These are phyloP conservation scores for Starmerella floris DNA, from an alignment of 805 yeast species.

Conservation along the genomic window DNA sequence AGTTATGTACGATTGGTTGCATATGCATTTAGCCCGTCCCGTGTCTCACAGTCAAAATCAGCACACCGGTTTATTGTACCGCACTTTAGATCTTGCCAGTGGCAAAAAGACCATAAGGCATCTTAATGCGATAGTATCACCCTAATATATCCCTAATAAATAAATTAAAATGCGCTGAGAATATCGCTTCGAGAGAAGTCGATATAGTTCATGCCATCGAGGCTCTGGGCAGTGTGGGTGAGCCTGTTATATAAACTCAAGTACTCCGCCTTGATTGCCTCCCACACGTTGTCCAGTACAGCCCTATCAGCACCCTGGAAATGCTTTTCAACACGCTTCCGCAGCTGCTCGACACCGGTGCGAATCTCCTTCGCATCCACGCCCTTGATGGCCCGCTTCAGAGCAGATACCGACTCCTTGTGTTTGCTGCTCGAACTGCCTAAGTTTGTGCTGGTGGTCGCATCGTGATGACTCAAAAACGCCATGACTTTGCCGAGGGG, in stretches of 20 bases:
- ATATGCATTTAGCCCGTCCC: no score
- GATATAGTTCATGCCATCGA: slow-evolving; percentile 31
- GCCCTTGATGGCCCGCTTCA: slow-evolving; percentile 43
- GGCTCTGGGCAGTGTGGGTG: slow-evolving; percentile 40
- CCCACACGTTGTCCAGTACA: slow-evolving; percentile 38
- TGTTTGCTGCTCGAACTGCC: slow-evolving; percentile 16
- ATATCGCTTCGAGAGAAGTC: slow-evolving; percentile 17
- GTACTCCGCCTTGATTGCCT: slow-evolving; percentile 51
- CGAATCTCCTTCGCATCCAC: slow-evolving; percentile 49
- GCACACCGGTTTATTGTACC: no score
- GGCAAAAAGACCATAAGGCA: no score
- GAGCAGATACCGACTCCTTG: slow-evolving; percentile 30
- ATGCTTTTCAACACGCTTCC: slow-evolving; percentile 44
- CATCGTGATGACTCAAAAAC: slow-evolving; percentile 51
- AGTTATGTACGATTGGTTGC: no score
- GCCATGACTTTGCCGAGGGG: slow-evolving; percentile 55
- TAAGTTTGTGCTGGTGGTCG: slow-evolving; percentile 17
- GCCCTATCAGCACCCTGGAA: slow-evolving; percentile 26
- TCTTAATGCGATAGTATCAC: no score
- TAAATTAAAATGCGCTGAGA: slow-evolving; percentile 6
- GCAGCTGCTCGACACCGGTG: slow-evolving; percentile 41
- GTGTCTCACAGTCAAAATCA: no score
- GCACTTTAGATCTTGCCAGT: no score
- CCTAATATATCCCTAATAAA: no score
- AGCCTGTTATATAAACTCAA: slow-evolving; percentile 43